Evolutionary conservation across 2,329 filamentous ascomycete species (phyloP).

Genomic region (Thielaviopsis cerberus): DNA sequence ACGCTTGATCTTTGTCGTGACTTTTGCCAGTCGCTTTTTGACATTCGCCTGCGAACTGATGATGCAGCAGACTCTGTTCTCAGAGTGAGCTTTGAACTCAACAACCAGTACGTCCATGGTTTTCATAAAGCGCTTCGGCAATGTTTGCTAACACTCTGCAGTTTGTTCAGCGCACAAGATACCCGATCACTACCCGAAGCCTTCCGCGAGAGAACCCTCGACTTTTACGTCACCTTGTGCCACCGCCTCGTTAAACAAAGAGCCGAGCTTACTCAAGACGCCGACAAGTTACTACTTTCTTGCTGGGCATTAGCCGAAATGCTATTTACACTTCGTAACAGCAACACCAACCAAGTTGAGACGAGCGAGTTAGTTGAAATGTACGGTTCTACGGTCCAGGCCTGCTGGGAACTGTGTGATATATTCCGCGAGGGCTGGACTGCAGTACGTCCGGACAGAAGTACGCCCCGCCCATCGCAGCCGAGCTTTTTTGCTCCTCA

Average conservation of each 20-base stretch:
- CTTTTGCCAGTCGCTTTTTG: slow-evolving; percentile 82
- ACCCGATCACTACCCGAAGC: slow-evolving; percentile 58
- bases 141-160: slow-evolving; percentile 17
- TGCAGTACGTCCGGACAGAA: slow-evolving; percentile 66
- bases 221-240: slow-evolving; percentile 87
- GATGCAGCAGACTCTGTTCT: slow-evolving; percentile 71
- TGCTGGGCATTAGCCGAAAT: slow-evolving; percentile 87
- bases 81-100: slow-evolving; percentile 82
- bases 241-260: slow-evolving; percentile 93
- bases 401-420: slow-evolving; percentile 88
- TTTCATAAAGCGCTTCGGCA: slow-evolving; percentile 14
- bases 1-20: slow-evolving; percentile 78
- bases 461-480: slow-evolving; percentile 68
- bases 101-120: slow-evolving; percentile 52
- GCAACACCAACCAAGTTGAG: slow-evolving; percentile 50
- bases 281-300: slow-evolving; percentile 63
- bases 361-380: slow-evolving; percentile 55
- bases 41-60: slow-evolving; percentile 60
- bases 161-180: slow-evolving; percentile 79
- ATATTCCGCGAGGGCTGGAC: slow-evolving; percentile 87
- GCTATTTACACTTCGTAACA: slow-evolving; percentile 78
- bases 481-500: slow-evolving; percentile 46
- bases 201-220: slow-evolving; percentile 74
- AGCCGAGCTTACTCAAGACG: slow-evolving; percentile 58
- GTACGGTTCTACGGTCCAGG: slow-evolving; percentile 70